Conservation (phyloP, 768 basidiomycete species). For the Russula abietina region DNA sequence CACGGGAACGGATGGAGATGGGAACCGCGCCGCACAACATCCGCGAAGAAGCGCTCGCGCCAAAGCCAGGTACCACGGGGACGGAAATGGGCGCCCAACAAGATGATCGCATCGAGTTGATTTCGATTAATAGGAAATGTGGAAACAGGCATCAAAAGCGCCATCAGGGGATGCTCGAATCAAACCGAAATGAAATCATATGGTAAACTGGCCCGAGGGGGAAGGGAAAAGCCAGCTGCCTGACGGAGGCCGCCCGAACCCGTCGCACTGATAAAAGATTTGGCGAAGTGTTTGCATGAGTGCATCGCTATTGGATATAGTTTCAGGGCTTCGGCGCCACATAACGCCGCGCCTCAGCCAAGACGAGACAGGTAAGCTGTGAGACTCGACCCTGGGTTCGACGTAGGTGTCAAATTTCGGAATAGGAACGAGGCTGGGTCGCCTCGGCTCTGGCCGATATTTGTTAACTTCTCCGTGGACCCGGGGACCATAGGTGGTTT, state of each 20-base stretch:
- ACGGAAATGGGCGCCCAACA: not conserved
- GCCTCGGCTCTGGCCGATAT: not conserved
- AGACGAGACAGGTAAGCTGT: not conserved
- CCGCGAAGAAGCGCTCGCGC: not conserved
- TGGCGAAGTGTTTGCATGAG: not conserved
- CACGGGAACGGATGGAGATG: not conserved
- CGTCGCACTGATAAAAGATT: not conserved
- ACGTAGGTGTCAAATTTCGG: slow-evolving; percentile 1
- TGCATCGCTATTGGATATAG: not conserved
- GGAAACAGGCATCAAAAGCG: not conserved
- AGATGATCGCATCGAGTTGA: not conserved
- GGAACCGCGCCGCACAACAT: not conserved
- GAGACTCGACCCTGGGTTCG: not conserved
- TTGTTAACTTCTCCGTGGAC: slow-evolving; percentile 1
- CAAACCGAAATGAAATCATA: not conserved
- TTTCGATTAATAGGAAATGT: not conserved
- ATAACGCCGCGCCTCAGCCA: not conserved
- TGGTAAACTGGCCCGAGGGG: not conserved
- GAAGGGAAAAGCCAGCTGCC: not conserved
- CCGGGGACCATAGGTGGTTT: not conserved
- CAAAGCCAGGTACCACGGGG: not conserved
- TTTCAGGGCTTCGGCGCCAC: not conserved
- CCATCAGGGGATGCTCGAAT: not conserved
- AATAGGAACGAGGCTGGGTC: not conserved
- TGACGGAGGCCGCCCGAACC: not conserved